A percentile compares a stretch with the other conserved stretches of the same genome.
These are phyloP conservation scores for Saturnispora zaruensis DNA, from an alignment of 805 yeast genomes.

Conservation along the genomic window DNA sequence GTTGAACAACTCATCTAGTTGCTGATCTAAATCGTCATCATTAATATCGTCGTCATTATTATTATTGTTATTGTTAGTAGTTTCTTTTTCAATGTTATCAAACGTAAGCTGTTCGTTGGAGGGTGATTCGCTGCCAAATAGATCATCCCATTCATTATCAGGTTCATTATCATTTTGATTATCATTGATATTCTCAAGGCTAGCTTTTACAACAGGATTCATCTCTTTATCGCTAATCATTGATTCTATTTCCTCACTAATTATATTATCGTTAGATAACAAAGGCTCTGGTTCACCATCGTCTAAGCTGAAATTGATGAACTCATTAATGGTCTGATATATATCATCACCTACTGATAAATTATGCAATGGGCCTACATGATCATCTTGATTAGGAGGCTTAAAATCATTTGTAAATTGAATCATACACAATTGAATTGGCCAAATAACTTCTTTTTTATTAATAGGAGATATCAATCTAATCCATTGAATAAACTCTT, in stretches of 20 bases:
- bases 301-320: slow-evolving; percentile 14
- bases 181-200: neutral
- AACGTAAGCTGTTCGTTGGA: slow-evolving; percentile 2
- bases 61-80: slow-evolving; percentile 5
- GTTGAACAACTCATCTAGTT: slow-evolving; percentile 11
- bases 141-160: slow-evolving; percentile 8
- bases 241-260: neutral
- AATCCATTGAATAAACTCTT: slow-evolving; percentile 33
- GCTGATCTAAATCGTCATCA: slow-evolving; percentile 10
- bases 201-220: neutral
- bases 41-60: slow-evolving; percentile 14
- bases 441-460: slow-evolving; percentile 61
- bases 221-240: neutral
- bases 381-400: neutral
- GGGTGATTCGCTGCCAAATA: slow-evolving; percentile 15
- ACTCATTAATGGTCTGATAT: slow-evolving; percentile 19
- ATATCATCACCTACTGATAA: slow-evolving; percentile 19
- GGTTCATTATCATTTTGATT: neutral
- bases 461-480: slow-evolving; percentile 34
- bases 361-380: slow-evolving; percentile 14
- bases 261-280: neutral
- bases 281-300: slow-evolving; percentile 1
- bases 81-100: neutral
- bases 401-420: slow-evolving; percentile 35
- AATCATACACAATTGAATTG: slow-evolving; percentile 52